Conservation (phyloP, 176 grass and related monocot genomes). For the Bothriochloa decipiens region DNA sequence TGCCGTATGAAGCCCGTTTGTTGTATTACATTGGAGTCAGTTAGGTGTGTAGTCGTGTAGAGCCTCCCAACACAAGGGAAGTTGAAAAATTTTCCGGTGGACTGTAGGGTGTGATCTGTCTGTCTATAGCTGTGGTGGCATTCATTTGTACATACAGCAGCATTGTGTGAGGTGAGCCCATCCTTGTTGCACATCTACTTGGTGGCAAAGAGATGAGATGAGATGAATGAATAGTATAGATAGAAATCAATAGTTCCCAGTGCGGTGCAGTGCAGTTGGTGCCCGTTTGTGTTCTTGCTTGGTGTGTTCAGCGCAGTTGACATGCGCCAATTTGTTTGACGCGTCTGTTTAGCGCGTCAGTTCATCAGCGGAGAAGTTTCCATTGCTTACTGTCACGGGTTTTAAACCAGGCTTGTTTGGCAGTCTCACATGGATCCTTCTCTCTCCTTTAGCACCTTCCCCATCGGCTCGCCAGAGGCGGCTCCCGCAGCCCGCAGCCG, state of each 20-base stretch:
- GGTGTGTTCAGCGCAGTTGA: neutral
- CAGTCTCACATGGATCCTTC: too few relatives aligned
- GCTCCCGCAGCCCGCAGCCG: too few relatives aligned
- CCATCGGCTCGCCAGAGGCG: too few relatives aligned
- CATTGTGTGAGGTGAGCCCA: conserved; percentile 28
- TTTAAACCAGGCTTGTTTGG: too few relatives aligned
- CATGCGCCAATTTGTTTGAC: neutral
- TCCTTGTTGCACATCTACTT: conserved; percentile 53
- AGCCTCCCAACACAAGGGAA: neutral
- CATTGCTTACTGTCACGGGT: too few relatives aligned
- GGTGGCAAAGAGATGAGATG: conserved; percentile 54
- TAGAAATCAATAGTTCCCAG: conserved; percentile 37
- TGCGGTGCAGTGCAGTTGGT: neutral
- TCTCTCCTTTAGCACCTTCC: too few relatives aligned
- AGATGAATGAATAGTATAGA: conserved; percentile 29
- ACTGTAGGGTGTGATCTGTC: conserved; percentile 18
- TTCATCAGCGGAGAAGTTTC: too few relatives aligned
- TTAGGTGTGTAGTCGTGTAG: conserved; percentile 2
- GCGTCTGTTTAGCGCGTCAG: too few relatives aligned
- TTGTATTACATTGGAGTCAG: neutral
- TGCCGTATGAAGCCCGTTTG: neutral
- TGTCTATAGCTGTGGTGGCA: conserved; percentile 48
- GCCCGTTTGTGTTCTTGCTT: neutral
- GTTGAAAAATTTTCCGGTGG: neutral
- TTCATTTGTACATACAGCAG: conserved; percentile 62